These are phyloP conservation scores for Citrus unshiu DNA, from an alignment of 345 rosid genomes.

Conservation along the genomic window DNA sequence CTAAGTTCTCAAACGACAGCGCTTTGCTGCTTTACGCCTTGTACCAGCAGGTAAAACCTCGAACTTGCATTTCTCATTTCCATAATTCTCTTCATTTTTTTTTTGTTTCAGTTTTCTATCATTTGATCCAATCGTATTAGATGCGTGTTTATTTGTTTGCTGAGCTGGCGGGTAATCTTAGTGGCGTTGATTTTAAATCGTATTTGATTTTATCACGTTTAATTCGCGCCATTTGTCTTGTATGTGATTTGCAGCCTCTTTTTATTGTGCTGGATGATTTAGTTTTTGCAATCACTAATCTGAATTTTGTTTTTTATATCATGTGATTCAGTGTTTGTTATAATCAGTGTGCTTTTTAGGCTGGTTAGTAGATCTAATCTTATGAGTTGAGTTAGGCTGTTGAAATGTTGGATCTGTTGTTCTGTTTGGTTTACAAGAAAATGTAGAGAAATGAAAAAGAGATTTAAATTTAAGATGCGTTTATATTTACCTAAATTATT, in stretches of 20 bases:
- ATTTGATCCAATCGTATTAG: constrained; percentile 20
- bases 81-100: not conserved
- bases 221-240: not conserved
- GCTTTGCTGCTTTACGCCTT: constrained; percentile 87
- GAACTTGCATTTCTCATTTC: constrained; percentile 10
- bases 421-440: not conserved
- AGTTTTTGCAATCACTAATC: not conserved
- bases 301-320: not conserved
- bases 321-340: not conserved
- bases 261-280: not conserved
- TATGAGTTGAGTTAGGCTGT: not conserved
- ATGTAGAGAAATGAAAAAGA: not conserved
- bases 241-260: not conserved
- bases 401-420: constrained; percentile 4
- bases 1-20: constrained; percentile 74
- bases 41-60: constrained; percentile 62
- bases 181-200: not conserved
- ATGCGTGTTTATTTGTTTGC: constrained; percentile 3
- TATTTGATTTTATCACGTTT: not conserved
- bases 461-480: not conserved
- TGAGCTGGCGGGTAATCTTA: constrained; percentile 14
- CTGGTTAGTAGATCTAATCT: constrained; percentile 28
- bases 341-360: not conserved
- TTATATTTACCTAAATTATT: not conserved
- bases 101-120: not conserved